Base-by-base conservation (phyloP, 2,329 filamentous ascomycete genomes). In the Harringtonia aguacate region DNA sequence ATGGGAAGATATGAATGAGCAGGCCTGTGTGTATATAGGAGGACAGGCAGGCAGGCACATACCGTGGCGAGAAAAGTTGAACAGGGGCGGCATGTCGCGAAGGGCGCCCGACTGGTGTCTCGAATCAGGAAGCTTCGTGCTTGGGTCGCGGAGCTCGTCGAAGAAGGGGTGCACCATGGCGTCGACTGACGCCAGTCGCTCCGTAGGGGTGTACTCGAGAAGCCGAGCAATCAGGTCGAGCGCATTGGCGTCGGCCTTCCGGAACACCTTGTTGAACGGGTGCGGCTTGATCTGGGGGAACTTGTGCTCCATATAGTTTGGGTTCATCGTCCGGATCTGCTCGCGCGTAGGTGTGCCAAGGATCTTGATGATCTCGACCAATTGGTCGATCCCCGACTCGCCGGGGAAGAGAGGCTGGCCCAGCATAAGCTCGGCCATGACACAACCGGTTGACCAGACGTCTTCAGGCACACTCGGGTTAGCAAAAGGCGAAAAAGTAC, bases 271-370 rank as follows among this genome's bases (percentile, higher is more conserved):
- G 70, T 85, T 94, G 74, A 98, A 98, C 24, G 92, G 92, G 60
- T 98, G 92, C 46, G 92, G 92, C 73, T 98, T 98, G 72, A 98
- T 98, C 66, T 98, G 92, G 39, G 92, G 92, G 67, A 98, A 98
- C 71, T 97, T 97, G 72, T 98, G 92, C 70, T 98, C 92, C 92
- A 98, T 98, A 68, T 98, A 98, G 67, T 98, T 98, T 47, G 92
- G 92, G 67, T 98, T 98, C 92, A 98, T 98, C 53, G 92, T 98
- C 55, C 92, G 86, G 59, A 98, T 98, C 66, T 98, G 92, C 64
- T 98, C 92, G 52, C 92, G 79, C 30, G 92, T 97, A 17, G 92
- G 92, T 17, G 92, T 98, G 48, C 92, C 92, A 48, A 98, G 72
- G 43, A 98, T 90, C 70, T 98, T 98, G 75, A 98, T 98, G 62